Percentiles rank a stretch among this genome's conserved stretches.
These are phyloP conservation scores for Zasmidium citrigriseum DNA, from an alignment of 2,329 filamentous ascomycete genomes.

Conservation along the genomic window DNA sequence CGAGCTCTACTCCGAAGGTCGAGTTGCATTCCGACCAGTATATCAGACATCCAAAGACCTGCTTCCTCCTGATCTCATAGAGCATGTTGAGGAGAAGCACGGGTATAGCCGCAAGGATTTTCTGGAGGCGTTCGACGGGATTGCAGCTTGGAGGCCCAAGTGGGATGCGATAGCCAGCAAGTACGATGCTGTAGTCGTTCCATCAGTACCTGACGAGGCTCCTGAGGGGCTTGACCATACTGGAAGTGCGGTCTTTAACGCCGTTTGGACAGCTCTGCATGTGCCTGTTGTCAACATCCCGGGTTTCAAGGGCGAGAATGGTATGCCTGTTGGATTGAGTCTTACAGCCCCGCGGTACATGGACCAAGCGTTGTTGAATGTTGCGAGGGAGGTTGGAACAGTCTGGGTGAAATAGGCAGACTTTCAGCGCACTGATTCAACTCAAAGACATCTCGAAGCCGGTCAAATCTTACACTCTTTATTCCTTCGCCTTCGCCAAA, in stretches of 20 bases:
- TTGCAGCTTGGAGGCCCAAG: slow-evolving; percentile 58
- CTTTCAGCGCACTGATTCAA: no score
- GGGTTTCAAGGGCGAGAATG: slow-evolving; percentile 59
- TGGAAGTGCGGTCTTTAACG: slow-evolving; percentile 51
- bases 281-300: slow-evolving; percentile 65
- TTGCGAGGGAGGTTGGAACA: slow-evolving; percentile 42
- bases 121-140: slow-evolving; percentile 57
- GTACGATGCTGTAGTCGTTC: slow-evolving; percentile 60
- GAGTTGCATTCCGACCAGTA: slow-evolving; percentile 56
- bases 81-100: slow-evolving; percentile 53
- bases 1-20: slow-evolving; percentile 55
- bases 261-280: slow-evolving; percentile 49
- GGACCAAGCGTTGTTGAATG: slow-evolving; percentile 46
- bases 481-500: slow-evolving; percentile 16
- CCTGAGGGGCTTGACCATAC: slow-evolving; percentile 56
- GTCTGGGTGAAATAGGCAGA: slow-evolving; percentile 28
- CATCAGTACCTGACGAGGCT: slow-evolving; percentile 62
- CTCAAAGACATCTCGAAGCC: no score
- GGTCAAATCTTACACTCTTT: no score
- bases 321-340: slow-evolving; percentile 62
- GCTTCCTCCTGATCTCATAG: slow-evolving; percentile 46
- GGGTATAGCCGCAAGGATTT: slow-evolving; percentile 49
- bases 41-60: slow-evolving; percentile 52
- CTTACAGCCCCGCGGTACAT: slow-evolving; percentile 51
- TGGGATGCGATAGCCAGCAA: slow-evolving; percentile 54